phyloP scores from a whole-genome alignment of 2,329 filamentous ascomycete species.

The Echinosphaeria canescens region DNA sequence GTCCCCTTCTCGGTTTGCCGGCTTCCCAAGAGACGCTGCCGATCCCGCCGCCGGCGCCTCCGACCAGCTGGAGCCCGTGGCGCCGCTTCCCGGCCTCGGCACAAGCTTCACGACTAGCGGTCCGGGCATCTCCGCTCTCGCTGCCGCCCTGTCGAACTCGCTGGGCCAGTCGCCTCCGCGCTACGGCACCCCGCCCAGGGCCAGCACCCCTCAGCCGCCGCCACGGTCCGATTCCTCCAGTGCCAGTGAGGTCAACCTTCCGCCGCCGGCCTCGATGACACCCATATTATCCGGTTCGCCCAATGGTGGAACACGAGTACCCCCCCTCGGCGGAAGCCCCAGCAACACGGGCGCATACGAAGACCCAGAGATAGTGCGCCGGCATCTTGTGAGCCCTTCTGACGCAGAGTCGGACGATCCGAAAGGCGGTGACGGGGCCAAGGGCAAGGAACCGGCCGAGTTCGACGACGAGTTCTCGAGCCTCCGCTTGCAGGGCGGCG shows the following conservation, averaged over 20 bases:
- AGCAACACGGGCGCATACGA: slow-evolving; percentile 21
- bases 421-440: slow-evolving; percentile 19
- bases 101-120: slow-evolving; percentile 43
- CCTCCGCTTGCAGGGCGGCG: slow-evolving; percentile 76
- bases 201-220: too few species aligned
- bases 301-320: slow-evolving; percentile 53
- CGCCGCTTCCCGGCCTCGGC: slow-evolving; percentile 45
- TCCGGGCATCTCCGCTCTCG: slow-evolving; percentile 71
- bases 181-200: slow-evolving; percentile 41
- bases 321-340: slow-evolving; percentile 48
- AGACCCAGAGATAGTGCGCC: slow-evolving; percentile 20
- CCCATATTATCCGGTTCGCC: too few species aligned
- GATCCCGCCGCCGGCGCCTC: slow-evolving; percentile 1
- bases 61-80: slow-evolving; percentile 18
- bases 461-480: slow-evolving; percentile 81
- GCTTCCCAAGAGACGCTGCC: slow-evolving; percentile 10
- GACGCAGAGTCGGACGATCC: too few species aligned
- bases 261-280: slow-evolving; percentile 20
- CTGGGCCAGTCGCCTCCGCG: slow-evolving; percentile 48
- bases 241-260: slow-evolving; percentile 16
- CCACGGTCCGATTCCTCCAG: slow-evolving; percentile 33
- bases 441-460: slow-evolving; percentile 29
- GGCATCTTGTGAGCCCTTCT: slow-evolving; percentile 69
- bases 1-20: too few species aligned
- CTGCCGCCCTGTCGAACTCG: slow-evolving; percentile 64